These are phyloP conservation scores for Wallacemonas sp. DNA, from an alignment of 208 protist species.

Conservation along the genomic window DNA sequence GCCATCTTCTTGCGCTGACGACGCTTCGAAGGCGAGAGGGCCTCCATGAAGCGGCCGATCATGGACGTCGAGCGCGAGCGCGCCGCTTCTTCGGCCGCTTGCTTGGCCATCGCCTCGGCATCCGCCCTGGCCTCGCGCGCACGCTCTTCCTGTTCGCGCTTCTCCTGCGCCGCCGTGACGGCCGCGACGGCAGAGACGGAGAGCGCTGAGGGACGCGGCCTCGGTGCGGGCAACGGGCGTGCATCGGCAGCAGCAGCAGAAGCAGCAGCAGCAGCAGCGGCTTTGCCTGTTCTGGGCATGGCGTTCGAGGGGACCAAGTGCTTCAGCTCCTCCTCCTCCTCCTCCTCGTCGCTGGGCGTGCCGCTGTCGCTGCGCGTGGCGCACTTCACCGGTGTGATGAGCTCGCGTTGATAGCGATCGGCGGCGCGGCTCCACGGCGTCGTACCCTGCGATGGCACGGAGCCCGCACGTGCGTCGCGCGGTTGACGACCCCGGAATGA, in stretches of 20 bases:
- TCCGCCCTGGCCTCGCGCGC: slow-evolving; percentile 3
- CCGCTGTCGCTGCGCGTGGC: background rate
- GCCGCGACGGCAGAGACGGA: slow-evolving; percentile 7
- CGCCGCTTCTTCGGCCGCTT: slow-evolving; percentile 4
- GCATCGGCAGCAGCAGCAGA: background rate
- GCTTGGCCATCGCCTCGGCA: background rate
- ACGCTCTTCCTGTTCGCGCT: background rate
- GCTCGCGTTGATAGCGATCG: slow-evolving; percentile 1
- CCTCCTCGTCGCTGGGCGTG: background rate
- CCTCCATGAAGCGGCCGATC: background rate
- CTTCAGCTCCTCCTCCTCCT: slow-evolving; percentile 1
- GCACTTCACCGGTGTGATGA: background rate
- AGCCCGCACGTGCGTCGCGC: too few relatives aligned
- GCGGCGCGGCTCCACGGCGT: slow-evolving; percentile 1
- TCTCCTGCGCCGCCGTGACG: slow-evolving; percentile 5
- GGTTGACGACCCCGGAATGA: too few relatives aligned
- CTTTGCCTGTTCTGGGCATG: too few relatives aligned
- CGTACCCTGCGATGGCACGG: too few relatives aligned
- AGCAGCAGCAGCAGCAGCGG: background rate
- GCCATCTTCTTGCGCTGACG: background rate
- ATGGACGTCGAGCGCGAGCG: background rate
- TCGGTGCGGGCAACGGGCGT: background rate
- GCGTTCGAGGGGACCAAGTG: too few relatives aligned
- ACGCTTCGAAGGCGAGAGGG: background rate
- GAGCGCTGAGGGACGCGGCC: background rate